Base-by-base conservation (phyloP, 345 rosid species). In the Arabidopsis arenosa region DNA sequence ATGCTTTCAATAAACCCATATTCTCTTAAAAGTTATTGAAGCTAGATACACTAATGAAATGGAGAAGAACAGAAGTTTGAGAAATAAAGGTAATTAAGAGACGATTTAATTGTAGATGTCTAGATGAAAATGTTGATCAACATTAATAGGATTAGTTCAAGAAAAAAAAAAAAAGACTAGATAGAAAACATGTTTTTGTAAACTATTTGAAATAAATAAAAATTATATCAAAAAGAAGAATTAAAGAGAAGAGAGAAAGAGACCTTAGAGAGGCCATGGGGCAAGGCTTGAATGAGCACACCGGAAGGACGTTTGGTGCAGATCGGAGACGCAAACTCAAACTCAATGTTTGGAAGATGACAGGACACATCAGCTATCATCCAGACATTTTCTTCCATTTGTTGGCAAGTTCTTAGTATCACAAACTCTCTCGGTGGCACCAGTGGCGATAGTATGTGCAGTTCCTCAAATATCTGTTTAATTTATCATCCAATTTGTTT, bases 271-370 rank as follows among this genome's bases (percentile, higher is more conserved):
- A 12, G 70, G 30, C 86, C 90, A 80, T 85, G 52, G 43, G 86
- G 74, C 87, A 86, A 75, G 18, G 83, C 90, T 66, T 88, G 85
- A 56, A 93, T 89, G 83, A 93, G 79, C 58, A 88, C 86, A 51
- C 98, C 96, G 12, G 98, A 93, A 62, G 98, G 98, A 69, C 87
- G 90, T 83, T 78, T 91, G 89, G 87, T 84, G 56, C 80, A 73
- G 39, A 28, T 39, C 37, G 45, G 49, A 54, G 41, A 18, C 75
- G n/a, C 7, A 40, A 17, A 44, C 15, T 59, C 77, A 12, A 64
- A 23, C 41, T 32, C 62, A 45, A 58, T 35, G 32, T 78, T 79
- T 57, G 66, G 81, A 17, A 48, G 45, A 45, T 83, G 73, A 63
- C 78, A 85, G 4, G 97, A 93, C 9, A 90, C 86, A 70, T 93